Evolutionary conservation across 2,329 filamentous ascomycete genomes (phyloP).

Genomic region (Botrytis paeoniae): DNA sequence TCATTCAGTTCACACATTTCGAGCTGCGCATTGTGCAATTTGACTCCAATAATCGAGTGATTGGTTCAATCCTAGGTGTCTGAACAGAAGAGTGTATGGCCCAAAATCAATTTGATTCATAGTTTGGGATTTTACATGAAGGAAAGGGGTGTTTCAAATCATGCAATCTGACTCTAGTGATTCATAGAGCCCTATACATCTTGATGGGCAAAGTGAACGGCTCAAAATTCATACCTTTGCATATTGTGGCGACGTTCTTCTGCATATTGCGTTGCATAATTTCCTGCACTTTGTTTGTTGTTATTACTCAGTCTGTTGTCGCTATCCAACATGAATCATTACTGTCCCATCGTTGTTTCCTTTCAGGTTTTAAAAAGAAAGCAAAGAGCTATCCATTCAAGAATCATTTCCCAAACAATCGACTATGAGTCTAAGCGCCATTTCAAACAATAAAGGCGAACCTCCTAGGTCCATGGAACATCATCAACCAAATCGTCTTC

Average conservation of each 20-base stretch:
- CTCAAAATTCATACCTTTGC: too few species aligned
- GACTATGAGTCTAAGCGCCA: not conserved
- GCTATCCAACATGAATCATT: not conserved
- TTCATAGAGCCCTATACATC: not conserved
- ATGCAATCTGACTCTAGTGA: not conserved
- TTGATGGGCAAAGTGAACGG: not conserved
- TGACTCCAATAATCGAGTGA: not conserved
- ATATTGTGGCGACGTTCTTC: not conserved
- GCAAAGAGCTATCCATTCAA: not conserved
- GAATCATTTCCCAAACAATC: not conserved
- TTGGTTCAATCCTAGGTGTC: not conserved
- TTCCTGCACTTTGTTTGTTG: not conserved
- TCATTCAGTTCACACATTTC: not conserved
- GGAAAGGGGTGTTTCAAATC: not conserved
- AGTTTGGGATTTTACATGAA: not conserved
- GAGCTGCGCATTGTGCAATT: not conserved
- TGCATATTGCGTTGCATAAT: not conserved
- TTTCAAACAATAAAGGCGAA: not conserved
- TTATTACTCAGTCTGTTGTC: not conserved
- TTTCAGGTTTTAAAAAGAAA: not conserved
- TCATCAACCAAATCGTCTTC: not conserved
- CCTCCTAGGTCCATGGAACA: not conserved
- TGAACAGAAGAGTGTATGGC: not conserved
- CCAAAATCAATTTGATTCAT: not conserved
- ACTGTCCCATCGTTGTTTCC: not conserved